Evolutionary conservation across 2,329 filamentous ascomycete species (phyloP), one percentile per base, ranked within the genome.

Genomic region (Xenoacremonium recifei): DNA sequence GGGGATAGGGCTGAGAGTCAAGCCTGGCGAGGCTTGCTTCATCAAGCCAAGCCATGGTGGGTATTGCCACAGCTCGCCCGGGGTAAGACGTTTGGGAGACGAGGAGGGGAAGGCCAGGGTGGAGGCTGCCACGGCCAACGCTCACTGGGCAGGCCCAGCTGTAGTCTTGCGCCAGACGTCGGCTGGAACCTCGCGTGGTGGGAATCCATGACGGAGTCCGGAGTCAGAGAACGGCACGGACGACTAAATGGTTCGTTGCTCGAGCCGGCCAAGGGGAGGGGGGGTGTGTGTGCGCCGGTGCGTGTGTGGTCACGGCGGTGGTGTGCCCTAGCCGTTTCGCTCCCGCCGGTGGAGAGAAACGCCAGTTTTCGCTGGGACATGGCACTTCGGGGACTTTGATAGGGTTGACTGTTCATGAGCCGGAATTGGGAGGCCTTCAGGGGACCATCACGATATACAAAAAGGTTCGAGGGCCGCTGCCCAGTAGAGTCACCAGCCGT

Each of bases 391-490:
- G 21, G 10, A 42, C 38, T 51, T 45, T 37, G 44, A 51, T 48
- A 46, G 51, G 45, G 44, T 53, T 38, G 31, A 47, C 44, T 42
- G 6, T 31, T 35, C 51, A 48, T 36, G 35, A n/a, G n/a, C n/a
- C n/a, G n/a, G n/a, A 21, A 42, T 45, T 45, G 47, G 55, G 55
- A 57, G 55, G 55, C 55, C 54, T 57, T 58, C 54, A 15, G 47
- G 48, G 44, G 20, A 42, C 39, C 40, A 48, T 58, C 42, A 48
- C 48, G 53, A 58, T 59, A 57, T 59, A 59, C 56, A 59, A 57
- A 58, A 58, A 55, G 56, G 52, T 53, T 57, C 48, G 46, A 41
- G 37, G 35, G 45, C 29, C n/a, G n/a, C n/a, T n/a, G n/a, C n/a
- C n/a, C n/a, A n/a, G n/a, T n/a, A n/a, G n/a, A n/a, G n/a, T n/a